These are phyloP conservation scores for Buxus sempervirens DNA, from an alignment of 164 flowering plant genomes.

Conservation along the genomic window DNA sequence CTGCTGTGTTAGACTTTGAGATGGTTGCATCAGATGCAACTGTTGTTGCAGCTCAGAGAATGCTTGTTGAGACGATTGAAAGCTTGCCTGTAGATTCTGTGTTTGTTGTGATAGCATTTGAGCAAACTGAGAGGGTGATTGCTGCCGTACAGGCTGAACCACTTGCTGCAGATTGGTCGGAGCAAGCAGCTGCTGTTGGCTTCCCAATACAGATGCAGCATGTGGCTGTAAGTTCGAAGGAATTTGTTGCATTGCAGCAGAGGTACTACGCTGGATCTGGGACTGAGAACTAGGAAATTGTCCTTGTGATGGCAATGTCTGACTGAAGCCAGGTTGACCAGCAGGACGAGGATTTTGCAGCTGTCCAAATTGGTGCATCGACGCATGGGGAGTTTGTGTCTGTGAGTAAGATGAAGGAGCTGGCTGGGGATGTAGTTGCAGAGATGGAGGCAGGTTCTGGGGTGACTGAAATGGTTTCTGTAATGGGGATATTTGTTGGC, in stretches of 20 bases:
- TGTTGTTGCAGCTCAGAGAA: constrained; percentile 95
- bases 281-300: constrained; percentile 53
- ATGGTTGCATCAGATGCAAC: constrained; percentile 48
- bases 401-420: constrained; percentile 41
- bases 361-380: constrained; percentile 35
- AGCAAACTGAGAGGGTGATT: constrained; percentile 75
- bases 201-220: constrained; percentile 23
- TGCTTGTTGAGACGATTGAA: constrained; percentile 88
- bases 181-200: constrained; percentile 41
- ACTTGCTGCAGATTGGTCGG: constrained; percentile 42
- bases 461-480: constrained; percentile 63
- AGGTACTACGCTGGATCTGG: constrained; percentile 43
- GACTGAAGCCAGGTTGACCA: constrained; percentile 42
- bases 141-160: constrained; percentile 55
- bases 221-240: constrained; percentile 37
- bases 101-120: constrained; percentile 80
- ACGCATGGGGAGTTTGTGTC: constrained; percentile 35
- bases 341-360: constrained; percentile 34
- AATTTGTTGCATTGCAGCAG: constrained; percentile 36
- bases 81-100: constrained; percentile 74
- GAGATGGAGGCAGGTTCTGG: constrained; percentile 49
- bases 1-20: constrained; percentile 46
- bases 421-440: constrained; percentile 47
- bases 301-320: constrained; percentile 46
- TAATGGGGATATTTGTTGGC: constrained; percentile 59